Base-by-base conservation (phyloP, 2,329 filamentous ascomycete species). In the Fusarium subtropicale region DNA sequence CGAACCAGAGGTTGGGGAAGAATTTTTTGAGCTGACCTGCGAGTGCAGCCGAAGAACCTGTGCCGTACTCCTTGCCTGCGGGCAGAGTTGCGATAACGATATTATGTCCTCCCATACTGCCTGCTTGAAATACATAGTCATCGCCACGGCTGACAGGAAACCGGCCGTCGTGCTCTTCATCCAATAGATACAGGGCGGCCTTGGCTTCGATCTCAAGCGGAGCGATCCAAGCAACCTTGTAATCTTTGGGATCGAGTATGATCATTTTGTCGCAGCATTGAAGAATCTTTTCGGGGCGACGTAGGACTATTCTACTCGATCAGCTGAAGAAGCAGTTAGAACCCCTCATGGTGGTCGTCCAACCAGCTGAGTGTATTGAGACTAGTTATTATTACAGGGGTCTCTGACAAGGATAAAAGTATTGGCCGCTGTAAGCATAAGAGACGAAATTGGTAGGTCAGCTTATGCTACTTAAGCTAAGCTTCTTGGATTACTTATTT, bases 31-130 rank as follows among this genome's bases (percentile, higher is more conserved):
- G 6, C 1, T 39, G 36, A 7, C 36, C 1, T 15, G 36, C 36
- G 0, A 39, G 18, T 1, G 12, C 36, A 39, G 36, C 36, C 7
- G 36, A n/a, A 22, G 36, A 39, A 1, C 11, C 36, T 39, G 3
- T 13, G 5, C n/a, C 36, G 6, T 39, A 8, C 3, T 39, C 36
- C 36, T 39, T 11, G n/a, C 36, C 36, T 9, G 36, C 36, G 4
- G n/a, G 36, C 2, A 39, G 36, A 20, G 36, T 39, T 2, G 7
- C 36, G 7, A 39, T 20, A n/a, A 39, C 12, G 2, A 39, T 1
- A 0, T 9, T 39, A 13, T 39, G 36, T 3, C 36, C 7, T 13
- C 3, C 36, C 36, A 39, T 22, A 1, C 6, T 0, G 11, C 36
- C 36, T 0, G 36, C 36, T 7, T 13, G 36, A 4, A 13, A 39